These are phyloP conservation scores for Aspergillus latus DNA, from an alignment of 2,329 filamentous ascomycete species.

Conservation along the genomic window DNA sequence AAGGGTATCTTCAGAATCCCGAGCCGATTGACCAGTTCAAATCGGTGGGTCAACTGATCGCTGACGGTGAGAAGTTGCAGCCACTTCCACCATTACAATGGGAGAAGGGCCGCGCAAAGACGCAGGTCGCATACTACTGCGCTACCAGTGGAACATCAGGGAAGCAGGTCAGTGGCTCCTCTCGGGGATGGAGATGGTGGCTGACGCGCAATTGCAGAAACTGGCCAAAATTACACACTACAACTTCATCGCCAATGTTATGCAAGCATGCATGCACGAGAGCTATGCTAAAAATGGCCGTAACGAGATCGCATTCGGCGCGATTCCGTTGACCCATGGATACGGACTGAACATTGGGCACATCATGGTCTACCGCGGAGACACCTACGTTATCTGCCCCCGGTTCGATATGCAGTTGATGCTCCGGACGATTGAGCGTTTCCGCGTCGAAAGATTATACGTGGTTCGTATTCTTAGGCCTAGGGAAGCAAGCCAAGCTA, in stretches of 20 bases:
- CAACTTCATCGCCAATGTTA: slow-evolving; percentile 9
- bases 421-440: slow-evolving; percentile 1
- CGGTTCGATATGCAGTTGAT: slow-evolving; percentile 9
- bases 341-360: not conserved
- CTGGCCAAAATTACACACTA: slow-evolving; percentile 6
- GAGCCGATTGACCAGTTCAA: not conserved
- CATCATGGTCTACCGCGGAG: not conserved
- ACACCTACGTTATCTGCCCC: slow-evolving; percentile 4
- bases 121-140: slow-evolving; percentile 3
- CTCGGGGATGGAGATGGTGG: too few relatives aligned
- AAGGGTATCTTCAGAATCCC: too few relatives aligned
- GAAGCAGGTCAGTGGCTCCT: slow-evolving; percentile 1
- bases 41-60: not conserved
- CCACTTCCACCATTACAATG: not conserved
- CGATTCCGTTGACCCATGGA: slow-evolving; percentile 4
- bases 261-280: slow-evolving; percentile 35
- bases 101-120: not conserved
- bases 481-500: too few relatives aligned
- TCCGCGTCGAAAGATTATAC: slow-evolving; percentile 1
- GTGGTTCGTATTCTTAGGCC: not conserved
- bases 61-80: not conserved
- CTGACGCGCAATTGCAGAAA: slow-evolving; percentile 1
- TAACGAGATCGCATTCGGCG: not conserved
- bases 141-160: slow-evolving; percentile 14
- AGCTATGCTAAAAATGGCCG: not conserved